Conservation (phyloP, 2,329 filamentous ascomycete genomes). For the Westerdykella ornata region DNA sequence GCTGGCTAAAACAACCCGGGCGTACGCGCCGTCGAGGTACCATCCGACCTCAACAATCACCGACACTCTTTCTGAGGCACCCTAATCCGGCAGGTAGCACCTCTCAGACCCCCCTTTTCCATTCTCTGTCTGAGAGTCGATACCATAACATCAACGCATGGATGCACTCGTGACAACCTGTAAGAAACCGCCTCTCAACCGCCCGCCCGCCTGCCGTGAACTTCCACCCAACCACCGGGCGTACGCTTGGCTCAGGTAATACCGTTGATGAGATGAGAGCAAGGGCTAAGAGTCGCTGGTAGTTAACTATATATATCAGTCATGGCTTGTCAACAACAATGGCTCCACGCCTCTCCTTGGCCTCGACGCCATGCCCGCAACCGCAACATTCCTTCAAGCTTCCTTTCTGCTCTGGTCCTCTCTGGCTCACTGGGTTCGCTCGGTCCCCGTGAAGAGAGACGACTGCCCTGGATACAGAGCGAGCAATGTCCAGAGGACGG, state of each 20-base stretch:
- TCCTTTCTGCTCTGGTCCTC: constrained; percentile 18
- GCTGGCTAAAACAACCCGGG: neutral
- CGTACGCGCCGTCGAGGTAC: neutral
- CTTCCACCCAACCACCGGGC: constrained; percentile 1
- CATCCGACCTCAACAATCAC: no score
- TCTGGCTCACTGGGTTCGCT: constrained; percentile 17
- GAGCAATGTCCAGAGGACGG: constrained; percentile 49
- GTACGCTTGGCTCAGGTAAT: constrained; percentile 3
- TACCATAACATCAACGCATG: constrained; percentile 16
- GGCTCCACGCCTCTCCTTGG: constrained; percentile 11
- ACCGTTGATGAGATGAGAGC: constrained; percentile 9
- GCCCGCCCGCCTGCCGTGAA: constrained; percentile 2
- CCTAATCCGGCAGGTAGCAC: constrained; percentile 10
- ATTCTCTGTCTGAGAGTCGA: neutral
- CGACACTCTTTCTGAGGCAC: neutral
- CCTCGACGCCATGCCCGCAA: constrained; percentile 18
- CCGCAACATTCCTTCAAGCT: constrained; percentile 18
- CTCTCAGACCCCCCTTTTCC: neutral
- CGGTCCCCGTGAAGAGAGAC: constrained; percentile 17
- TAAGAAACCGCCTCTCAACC: constrained; percentile 20
- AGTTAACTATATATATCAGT: constrained; percentile 31
- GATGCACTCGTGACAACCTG: constrained; percentile 27
- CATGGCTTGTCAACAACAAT: constrained; percentile 19
- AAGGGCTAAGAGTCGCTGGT: constrained; percentile 21
- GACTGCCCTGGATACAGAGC: constrained; percentile 63